phyloP scores from a whole-genome alignment of 495 filamentous ascomycete species.

The Amorphotheca resinae region DNA sequence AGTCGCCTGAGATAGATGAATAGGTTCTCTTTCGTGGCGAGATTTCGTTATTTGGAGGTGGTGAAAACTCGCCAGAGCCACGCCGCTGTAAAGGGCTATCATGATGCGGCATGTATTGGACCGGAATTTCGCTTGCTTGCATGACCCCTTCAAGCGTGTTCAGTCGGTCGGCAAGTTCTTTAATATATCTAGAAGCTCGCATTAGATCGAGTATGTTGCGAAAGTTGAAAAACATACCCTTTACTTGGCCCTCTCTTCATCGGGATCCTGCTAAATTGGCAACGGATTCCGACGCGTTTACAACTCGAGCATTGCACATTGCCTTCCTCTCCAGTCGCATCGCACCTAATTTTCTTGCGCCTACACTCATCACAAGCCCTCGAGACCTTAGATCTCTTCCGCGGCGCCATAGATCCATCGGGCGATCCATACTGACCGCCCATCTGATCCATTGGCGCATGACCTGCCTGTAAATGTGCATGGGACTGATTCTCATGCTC shows the following conservation, averaged over 20 bases:
- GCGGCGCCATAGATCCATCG: constrained; percentile 41
- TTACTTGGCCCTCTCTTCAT: constrained; percentile 95
- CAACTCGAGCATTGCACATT: constrained; percentile 80
- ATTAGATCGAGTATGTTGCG: no score
- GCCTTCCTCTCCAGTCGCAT: constrained; percentile 68
- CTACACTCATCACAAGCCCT: constrained; percentile 92
- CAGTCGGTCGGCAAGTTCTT: constrained; percentile 83
- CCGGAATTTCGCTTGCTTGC: constrained; percentile 16
- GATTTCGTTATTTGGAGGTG: constrained; percentile 28
- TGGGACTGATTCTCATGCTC: constrained; percentile 12
- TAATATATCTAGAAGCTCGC: constrained; percentile 61
- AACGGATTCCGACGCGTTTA: constrained; percentile 59
- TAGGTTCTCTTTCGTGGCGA: constrained; percentile 42
- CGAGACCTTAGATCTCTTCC: constrained; percentile 85
- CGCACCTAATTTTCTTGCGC: constrained; percentile 93
- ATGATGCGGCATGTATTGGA: constrained; percentile 11
- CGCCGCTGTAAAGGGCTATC: constrained; percentile 31
- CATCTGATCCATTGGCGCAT: constrained; percentile 13
- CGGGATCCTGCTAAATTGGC: constrained; percentile 83
- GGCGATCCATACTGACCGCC: constrained; percentile 7
- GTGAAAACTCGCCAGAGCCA: constrained; percentile 36
- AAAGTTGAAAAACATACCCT: constrained; percentile 43
- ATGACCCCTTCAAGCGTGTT: constrained; percentile 64
- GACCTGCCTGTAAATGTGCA: constrained; percentile 11
- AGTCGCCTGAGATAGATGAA: constrained; percentile 39